Evolutionary conservation across 2,329 filamentous ascomycete genomes (phyloP), one percentile per base, ranked within the genome.

Genomic region (Diaporthe vaccinii): DNA sequence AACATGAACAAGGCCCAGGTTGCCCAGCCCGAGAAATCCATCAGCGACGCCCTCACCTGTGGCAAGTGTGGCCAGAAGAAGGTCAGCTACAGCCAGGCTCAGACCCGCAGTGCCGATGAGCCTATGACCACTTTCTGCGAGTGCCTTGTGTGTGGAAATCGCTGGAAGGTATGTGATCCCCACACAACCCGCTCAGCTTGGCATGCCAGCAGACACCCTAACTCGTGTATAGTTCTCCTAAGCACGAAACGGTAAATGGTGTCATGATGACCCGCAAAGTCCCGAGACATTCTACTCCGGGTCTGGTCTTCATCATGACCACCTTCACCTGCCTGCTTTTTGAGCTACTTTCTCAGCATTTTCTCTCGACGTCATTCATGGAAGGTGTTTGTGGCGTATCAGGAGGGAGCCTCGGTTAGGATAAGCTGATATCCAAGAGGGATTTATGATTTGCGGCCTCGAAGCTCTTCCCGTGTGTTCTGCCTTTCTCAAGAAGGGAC

Each of bases 1-100:
- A 99, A 99, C 85, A 96, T 98, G 94, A 95, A 95, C 87, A 95
- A 96, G 85, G 95, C 97, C 1, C 97, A 98, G 92, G 96, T 98
- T 15, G 94, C 96, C 74, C 94, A 96, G 88, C 94, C 92, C 25
- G 93, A 98, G 85, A 97, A 95, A 89, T 96, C 93, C 82, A 95
- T 98, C 86, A 95, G 93, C 83, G 93, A 94, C 82, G 94, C 93
- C 74, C 89, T 98, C 81, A 93, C 95, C 85, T 99, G 97, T 86
- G 91, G 95, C 82, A 96, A 95, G 84, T 99, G 97, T 86, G 94
- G 94, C 80, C 90, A 98, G 89, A 96, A 94, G 88, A 96, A 95
- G 88, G 97, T 98, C 82, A 95, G 93, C 84, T 99, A 99, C 85
- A 95, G 92, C 67, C 97, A 99, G 86, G 97, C 97, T 6, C 97